Percentiles rank a stretch among this genome's conserved stretches.
Evolutionary conservation across 2,329 filamentous ascomycete species (phyloP).

Genomic region (Fusarium clavum): DNA sequence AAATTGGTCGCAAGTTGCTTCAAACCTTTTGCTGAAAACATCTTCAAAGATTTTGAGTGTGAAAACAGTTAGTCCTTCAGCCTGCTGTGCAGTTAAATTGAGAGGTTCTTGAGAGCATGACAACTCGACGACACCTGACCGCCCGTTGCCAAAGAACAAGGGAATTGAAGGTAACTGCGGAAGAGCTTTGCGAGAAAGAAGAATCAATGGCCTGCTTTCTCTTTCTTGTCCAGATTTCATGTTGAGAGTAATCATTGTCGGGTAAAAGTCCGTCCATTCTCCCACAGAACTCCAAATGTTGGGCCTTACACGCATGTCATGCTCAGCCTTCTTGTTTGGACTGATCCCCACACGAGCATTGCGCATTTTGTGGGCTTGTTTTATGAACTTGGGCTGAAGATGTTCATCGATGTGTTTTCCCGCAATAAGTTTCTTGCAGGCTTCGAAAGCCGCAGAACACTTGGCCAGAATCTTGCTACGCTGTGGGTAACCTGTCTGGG

Average conservation of each 20-base stretch:
- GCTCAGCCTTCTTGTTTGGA: slow-evolving; percentile 78
- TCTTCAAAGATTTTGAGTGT: slow-evolving; percentile 83
- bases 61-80: slow-evolving; percentile 74
- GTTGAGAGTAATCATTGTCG: slow-evolving; percentile 70
- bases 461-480: slow-evolving; percentile 82
- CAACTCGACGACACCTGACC: slow-evolving; percentile 68
- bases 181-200: slow-evolving; percentile 76
- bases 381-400: slow-evolving; percentile 78
- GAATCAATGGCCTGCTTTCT: slow-evolving; percentile 72
- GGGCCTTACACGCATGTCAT: slow-evolving; percentile 84
- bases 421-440: slow-evolving; percentile 76
- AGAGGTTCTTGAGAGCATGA: slow-evolving; percentile 59
- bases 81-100: slow-evolving; percentile 53
- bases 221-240: slow-evolving; percentile 58
- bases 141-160: slow-evolving; percentile 76
- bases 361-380: slow-evolving; percentile 81
- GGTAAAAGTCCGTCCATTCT: slow-evolving; percentile 61
- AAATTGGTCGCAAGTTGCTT: slow-evolving; percentile 70
- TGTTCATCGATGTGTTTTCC: slow-evolving; percentile 77
- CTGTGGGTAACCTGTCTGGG: slow-evolving; percentile 71
- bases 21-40: slow-evolving; percentile 89
- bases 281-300: slow-evolving; percentile 71
- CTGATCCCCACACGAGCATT: slow-evolving; percentile 88
- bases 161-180: slow-evolving; percentile 75
- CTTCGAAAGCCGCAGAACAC: slow-evolving; percentile 87